phyloP scores from a whole-genome alignment of 805 yeast genomes.

The Sugiyamaella smithiae region DNA sequence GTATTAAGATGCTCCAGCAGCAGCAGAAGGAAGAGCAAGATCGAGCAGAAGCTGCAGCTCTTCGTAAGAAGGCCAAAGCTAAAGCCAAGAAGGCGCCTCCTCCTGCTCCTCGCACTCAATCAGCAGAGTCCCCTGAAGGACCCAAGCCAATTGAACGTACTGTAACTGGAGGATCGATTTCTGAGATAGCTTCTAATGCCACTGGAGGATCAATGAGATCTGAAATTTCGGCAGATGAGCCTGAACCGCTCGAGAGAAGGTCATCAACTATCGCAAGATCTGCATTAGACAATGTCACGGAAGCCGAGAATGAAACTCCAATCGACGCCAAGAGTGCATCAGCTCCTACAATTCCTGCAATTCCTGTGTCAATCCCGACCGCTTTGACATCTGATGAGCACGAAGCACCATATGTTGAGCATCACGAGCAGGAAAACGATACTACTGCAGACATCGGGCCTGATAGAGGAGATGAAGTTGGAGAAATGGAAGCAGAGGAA shows the following conservation, averaged over 20 bases:
- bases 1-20: slow-evolving; percentile 80
- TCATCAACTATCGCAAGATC: background rate
- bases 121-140: slow-evolving; percentile 7
- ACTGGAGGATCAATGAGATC: slow-evolving; percentile 18
- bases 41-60: slow-evolving; percentile 52
- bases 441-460: background rate
- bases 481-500: slow-evolving; percentile 13
- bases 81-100: slow-evolving; percentile 26
- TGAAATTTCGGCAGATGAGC: slow-evolving; percentile 8
- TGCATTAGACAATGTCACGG: background rate
- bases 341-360: background rate
- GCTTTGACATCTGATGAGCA: no score
- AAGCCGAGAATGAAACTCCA: background rate
- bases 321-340: background rate
- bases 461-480: background rate
- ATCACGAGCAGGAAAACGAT: background rate
- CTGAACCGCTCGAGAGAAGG: background rate
- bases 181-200: slow-evolving; percentile 3
- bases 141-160: slow-evolving; percentile 8
- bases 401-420: background rate
- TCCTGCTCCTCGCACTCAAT: slow-evolving; percentile 5
- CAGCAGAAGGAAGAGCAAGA: slow-evolving; percentile 79
- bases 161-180: slow-evolving; percentile 10
- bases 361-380: background rate
- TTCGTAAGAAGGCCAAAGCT: slow-evolving; percentile 42